Conservation (phyloP, 2,329 filamentous ascomycete species). For the Didymellaceae sp. region DNA sequence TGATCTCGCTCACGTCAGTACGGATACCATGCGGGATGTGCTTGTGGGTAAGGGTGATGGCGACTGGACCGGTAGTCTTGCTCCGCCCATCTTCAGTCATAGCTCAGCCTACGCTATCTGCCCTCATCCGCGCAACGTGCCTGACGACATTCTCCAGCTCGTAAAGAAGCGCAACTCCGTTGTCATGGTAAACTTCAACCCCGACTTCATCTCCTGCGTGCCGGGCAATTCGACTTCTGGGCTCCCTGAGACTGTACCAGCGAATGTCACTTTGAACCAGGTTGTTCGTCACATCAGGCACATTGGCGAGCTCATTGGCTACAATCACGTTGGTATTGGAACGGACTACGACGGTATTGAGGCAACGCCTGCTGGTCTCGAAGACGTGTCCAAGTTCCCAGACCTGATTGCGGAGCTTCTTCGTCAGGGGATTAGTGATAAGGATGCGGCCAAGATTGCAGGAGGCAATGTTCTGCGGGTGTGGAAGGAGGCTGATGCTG, state of each 20-base stretch:
- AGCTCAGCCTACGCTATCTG: conserved; percentile 82
- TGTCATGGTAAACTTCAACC: conserved; percentile 91
- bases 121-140: conserved; percentile 88
- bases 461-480: conserved; percentile 85
- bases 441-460: conserved; percentile 75
- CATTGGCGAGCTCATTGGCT: conserved; percentile 83
- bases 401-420: conserved; percentile 78
- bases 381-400: conserved; percentile 86
- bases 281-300: conserved; percentile 82
- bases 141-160: conserved; percentile 78
- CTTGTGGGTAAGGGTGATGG: conserved; percentile 61
- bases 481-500: conserved; percentile 78
- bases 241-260: conserved; percentile 70
- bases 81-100: conserved; percentile 89
- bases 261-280: conserved; percentile 75
- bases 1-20: conserved; percentile 79
- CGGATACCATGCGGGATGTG: conserved; percentile 85
- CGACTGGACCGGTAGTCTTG: conserved; percentile 73
- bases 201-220: conserved; percentile 80
- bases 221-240: conserved; percentile 65
- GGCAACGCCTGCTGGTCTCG: conserved; percentile 72
- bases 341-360: conserved; percentile 87
- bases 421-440: conserved; percentile 73
- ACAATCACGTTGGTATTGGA: conserved; percentile 84
- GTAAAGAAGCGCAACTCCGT: conserved; percentile 76